Conservation (phyloP, 164 flowering plant species). For the Brasenia schreberi region DNA sequence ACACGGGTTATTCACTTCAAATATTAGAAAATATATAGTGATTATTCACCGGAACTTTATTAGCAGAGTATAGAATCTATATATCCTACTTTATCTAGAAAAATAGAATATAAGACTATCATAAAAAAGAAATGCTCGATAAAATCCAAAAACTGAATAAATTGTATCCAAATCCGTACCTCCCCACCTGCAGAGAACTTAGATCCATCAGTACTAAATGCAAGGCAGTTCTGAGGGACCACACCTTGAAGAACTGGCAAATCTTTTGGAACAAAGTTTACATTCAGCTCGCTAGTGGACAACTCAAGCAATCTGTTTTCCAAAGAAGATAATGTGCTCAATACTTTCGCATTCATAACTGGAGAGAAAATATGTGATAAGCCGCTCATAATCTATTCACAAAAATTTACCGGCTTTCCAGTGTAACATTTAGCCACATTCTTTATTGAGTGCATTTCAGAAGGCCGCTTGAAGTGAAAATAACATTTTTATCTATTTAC, state of each 20-base stretch:
- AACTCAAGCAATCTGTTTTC: constrained; percentile 58
- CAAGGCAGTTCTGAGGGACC: constrained; percentile 72
- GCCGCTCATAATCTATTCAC: not conserved
- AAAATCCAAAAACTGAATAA: not conserved
- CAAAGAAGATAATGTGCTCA: not conserved
- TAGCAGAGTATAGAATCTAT: too few species aligned
- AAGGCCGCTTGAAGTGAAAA: too few species aligned
- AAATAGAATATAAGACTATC: too few species aligned
- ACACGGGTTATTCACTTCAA: not conserved
- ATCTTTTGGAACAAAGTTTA: constrained; percentile 45
- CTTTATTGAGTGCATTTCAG: too few species aligned
- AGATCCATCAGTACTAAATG: constrained; percentile 89
- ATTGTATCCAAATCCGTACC: constrained; percentile 23
- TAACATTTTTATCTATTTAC: too few species aligned
- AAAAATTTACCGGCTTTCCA: not conserved
- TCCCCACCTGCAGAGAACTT: constrained; percentile 77
- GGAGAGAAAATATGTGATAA: not conserved
- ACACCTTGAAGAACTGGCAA: constrained; percentile 42
- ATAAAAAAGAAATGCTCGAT: too few species aligned
- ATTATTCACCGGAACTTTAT: too few species aligned
- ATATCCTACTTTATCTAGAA: too few species aligned
- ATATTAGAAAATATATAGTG: not conserved
- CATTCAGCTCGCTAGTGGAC: constrained; percentile 24
- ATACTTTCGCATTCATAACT: not conserved
- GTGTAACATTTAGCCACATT: not conserved